Conservation (phyloP, 441 rosid species). For the Syzygium syzygioides region DNA sequence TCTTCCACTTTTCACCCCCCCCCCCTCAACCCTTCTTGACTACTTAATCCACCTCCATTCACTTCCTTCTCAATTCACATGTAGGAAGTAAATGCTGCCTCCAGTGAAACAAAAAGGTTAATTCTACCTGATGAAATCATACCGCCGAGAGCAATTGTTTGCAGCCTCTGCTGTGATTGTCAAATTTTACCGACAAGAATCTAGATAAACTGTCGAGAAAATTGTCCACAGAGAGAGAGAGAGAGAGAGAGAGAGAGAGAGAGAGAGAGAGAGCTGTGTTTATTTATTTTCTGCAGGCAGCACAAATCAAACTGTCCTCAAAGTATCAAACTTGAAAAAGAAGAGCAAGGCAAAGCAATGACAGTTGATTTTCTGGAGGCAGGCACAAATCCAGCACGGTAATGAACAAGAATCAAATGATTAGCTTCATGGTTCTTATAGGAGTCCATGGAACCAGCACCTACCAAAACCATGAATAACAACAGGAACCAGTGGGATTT, state of each 20-base stretch:
- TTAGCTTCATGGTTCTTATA: neutral
- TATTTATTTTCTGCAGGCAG: neutral
- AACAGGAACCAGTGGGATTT: neutral
- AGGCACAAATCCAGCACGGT: neutral
- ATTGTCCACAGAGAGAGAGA: neutral
- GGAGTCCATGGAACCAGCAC: neutral
- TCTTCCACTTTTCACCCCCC: neutral
- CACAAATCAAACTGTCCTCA: neutral
- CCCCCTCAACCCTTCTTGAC: neutral
- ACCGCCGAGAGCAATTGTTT: neutral
- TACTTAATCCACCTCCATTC: neutral
- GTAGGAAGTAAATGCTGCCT: neutral
- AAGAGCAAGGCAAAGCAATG: neutral
- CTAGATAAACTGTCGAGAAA: neutral
- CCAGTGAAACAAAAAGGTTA: neutral
- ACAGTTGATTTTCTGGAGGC: neutral
- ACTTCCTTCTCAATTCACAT: neutral
- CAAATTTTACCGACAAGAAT: neutral
- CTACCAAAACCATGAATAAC: neutral
- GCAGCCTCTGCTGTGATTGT: neutral
- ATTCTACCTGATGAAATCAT: neutral
- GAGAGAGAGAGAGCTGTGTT: neutral
- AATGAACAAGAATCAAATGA: neutral
- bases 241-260: neutral
- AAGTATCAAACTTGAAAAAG: neutral